These are phyloP conservation scores for Colletotrichum incanum DNA, from an alignment of 2,329 filamentous ascomycete species.

Conservation along the genomic window DNA sequence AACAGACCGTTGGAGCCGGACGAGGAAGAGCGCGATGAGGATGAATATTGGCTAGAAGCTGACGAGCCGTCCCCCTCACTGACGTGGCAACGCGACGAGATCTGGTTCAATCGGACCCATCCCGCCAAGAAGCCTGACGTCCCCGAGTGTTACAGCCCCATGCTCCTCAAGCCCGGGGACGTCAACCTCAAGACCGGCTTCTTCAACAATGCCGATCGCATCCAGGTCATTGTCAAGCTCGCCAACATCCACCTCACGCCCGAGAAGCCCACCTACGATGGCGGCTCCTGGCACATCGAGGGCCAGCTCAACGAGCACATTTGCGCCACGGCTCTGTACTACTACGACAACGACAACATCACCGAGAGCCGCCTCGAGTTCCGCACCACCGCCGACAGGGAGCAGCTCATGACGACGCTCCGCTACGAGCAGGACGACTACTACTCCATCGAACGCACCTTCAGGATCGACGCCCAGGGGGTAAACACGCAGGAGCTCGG, in stretches of 20 bases:
- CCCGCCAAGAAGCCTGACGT: slow-evolving; percentile 39
- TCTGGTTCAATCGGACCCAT: slow-evolving; percentile 52
- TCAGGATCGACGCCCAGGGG: slow-evolving; percentile 50
- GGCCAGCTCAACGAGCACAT: slow-evolving; percentile 75
- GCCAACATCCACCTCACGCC: slow-evolving; percentile 74
- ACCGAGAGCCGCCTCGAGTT: slow-evolving; percentile 67
- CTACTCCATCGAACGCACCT: slow-evolving; percentile 53
- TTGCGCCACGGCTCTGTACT: slow-evolving; percentile 74
- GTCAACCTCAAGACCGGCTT: slow-evolving; percentile 50
- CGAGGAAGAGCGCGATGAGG: slow-evolving; percentile 45
- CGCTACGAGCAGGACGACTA: slow-evolving; percentile 53
- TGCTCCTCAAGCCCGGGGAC: slow-evolving; percentile 36
- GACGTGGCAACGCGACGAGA: slow-evolving; percentile 41
- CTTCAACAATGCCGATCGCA: slow-evolving; percentile 49
- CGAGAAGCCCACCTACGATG: slow-evolving; percentile 67
- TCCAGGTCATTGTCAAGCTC: slow-evolving; percentile 77
- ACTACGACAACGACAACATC: slow-evolving; percentile 74
- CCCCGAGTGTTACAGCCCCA: neutral
- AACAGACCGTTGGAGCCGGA: slow-evolving; percentile 48
- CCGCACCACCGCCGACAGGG: slow-evolving; percentile 56
- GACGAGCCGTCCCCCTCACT: slow-evolving; percentile 43
- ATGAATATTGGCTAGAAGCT: slow-evolving; percentile 33
- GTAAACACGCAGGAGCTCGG: slow-evolving; percentile 61
- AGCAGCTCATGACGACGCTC: slow-evolving; percentile 48
- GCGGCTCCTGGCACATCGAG: slow-evolving; percentile 71